Evolutionary conservation across 2,329 filamentous ascomycete species (phyloP).

Genomic region (Beauveria brongniartii): DNA sequence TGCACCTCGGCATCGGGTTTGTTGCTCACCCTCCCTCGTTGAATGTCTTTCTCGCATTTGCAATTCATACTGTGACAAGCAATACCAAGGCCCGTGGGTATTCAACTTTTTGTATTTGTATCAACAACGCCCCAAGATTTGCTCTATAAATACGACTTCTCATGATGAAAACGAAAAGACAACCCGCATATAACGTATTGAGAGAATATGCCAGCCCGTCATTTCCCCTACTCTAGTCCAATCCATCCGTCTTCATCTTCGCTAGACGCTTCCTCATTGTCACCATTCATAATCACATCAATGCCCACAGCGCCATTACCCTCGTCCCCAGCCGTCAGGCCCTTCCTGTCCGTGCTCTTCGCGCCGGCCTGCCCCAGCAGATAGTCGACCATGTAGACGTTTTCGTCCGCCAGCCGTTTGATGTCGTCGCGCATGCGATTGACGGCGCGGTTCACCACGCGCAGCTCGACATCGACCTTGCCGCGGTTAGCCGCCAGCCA

Average conservation of each 20-base stretch:
- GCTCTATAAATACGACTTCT: constrained; percentile 9
- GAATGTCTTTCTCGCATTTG: not conserved
- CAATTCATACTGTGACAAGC: not conserved
- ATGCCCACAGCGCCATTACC: constrained; percentile 22
- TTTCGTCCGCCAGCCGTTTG: constrained; percentile 75
- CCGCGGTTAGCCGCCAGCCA: constrained; percentile 76
- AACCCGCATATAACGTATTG: constrained; percentile 7
- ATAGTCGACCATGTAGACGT: constrained; percentile 83
- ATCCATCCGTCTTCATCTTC: constrained; percentile 39
- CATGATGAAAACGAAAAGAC: not conserved
- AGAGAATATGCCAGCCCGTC: not conserved
- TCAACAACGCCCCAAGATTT: constrained; percentile 12
- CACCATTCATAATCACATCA: constrained; percentile 21
- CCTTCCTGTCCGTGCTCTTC: constrained; percentile 17
- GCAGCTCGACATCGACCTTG: constrained; percentile 74
- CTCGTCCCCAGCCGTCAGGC: constrained; percentile 13
- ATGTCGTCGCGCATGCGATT: constrained; percentile 75
- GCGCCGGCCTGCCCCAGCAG: constrained; percentile 47
- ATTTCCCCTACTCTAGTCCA: constrained; percentile 35
- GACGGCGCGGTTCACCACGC: constrained; percentile 74
- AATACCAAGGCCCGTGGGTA: not conserved
- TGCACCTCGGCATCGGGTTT: not conserved
- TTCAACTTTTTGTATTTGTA: constrained; percentile 14
- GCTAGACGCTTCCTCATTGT: constrained; percentile 27
- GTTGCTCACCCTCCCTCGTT: too few relatives aligned